phyloP scores from a whole-genome alignment of 345 rosid species.

The Anastatica hierochuntica region DNA sequence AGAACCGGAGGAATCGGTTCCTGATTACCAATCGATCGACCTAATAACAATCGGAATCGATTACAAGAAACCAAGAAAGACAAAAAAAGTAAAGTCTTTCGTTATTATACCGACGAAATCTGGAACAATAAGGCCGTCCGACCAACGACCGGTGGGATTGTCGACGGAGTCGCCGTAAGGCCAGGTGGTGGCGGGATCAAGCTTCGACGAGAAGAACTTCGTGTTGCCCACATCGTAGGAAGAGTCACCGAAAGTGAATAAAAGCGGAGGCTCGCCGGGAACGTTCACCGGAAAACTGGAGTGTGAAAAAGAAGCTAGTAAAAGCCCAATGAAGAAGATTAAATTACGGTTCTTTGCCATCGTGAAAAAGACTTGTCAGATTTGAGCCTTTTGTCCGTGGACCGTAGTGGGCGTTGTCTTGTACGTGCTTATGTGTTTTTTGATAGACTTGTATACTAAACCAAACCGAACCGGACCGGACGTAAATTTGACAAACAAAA shows the following conservation, averaged over 20 bases:
- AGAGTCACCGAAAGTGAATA: conserved; percentile 31
- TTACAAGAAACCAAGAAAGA: not conserved
- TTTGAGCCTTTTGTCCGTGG: too few species aligned
- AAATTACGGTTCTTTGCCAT: conserved; percentile 7
- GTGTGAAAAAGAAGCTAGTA: conserved; percentile 1
- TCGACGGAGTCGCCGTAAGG: conserved; percentile 27
- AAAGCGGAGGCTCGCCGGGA: conserved; percentile 19
- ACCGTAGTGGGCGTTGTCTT: too few species aligned
- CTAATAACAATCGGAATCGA: not conserved
- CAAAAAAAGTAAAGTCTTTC: not conserved
- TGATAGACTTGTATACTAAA: not conserved
- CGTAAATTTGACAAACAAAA: too few species aligned
- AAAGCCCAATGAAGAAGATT: conserved; percentile 6
- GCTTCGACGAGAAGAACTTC: conserved; percentile 12
- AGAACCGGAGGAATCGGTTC: conserved; percentile 22
- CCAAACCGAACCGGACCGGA: too few species aligned
- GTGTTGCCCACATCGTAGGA: conserved; percentile 32
- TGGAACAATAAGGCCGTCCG: conserved; percentile 23
- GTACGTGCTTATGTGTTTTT: not conserved
- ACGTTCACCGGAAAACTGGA: not conserved
- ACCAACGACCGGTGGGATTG: conserved; percentile 27
- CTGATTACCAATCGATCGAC: conserved; percentile 11
- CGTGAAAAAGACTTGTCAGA: not conserved
- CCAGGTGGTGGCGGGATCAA: conserved; percentile 26
- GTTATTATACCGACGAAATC: conserved; percentile 18